Base-by-base conservation (phyloP, 345 rosid species). In the Bruguiera gymnorhiza region DNA sequence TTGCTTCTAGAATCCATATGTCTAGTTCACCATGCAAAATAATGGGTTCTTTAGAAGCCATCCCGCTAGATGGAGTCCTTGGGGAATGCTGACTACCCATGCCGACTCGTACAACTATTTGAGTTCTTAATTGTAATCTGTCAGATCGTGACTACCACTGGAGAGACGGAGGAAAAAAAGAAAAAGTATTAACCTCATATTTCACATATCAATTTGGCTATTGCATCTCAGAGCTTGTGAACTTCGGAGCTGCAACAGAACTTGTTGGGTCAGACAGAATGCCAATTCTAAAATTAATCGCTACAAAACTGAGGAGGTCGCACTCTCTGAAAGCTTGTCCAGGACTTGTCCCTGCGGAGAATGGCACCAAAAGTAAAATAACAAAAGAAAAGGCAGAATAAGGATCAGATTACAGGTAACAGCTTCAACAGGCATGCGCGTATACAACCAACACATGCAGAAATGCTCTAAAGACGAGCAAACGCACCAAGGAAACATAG, bases 1-100 rank as follows among this genome's bases (percentile, higher is more conserved):
- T 86, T 13, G 95, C 95, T 70, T 86, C 95, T 64, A 84, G 55
- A 43, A 89, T 81, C 80, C 80, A 81, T 43, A 85, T 52, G 65
- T 87, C 87, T 67, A 89, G 70, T 63, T 85, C 91, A 1, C 95
- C 91, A 39, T 87, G 86, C 71, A 89, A 77, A 77, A 85, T 70
- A 61, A 70, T 29, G 15, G 79, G 75, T 72, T 66, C 76, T 2
- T 59, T 72, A 32, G 79, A 29, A n/a, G 59, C 67, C 60, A 62
- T 27, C 55, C 60, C 70, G 29, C 6, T 27, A 32, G 29, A 2
- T 72, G 65, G 54, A 55, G 65, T 37, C 32, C 34, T 63, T 6
- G 11, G 63, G 53, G 68, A 16, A 8, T 2, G 50, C 31, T 60
- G 19, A 58, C 58, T 75, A 32, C 60, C 77, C 85, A 80, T 83